Percentiles rank a stretch among this genome's conserved stretches.
Conservation (phyloP, 768 basidiomycete genomes). For the Termitomyces sp. region DNA sequence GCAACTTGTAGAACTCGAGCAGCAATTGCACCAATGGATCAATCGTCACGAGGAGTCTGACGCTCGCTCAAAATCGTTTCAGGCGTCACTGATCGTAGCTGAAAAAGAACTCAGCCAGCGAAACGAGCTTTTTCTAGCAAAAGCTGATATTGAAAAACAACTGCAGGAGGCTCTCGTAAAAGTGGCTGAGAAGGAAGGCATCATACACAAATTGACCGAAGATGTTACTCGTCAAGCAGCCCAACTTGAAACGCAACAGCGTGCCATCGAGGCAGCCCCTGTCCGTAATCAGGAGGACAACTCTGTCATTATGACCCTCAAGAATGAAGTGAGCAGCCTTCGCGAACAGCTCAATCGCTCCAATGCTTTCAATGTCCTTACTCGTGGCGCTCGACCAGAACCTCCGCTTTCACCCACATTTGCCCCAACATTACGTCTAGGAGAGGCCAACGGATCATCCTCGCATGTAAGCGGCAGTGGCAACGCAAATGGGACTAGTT, state of each 20-base stretch:
- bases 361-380: constrained; percentile 87
- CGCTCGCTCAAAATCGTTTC: constrained; percentile 63
- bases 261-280: constrained; percentile 58
- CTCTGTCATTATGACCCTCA: constrained; percentile 82
- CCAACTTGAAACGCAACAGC: constrained; percentile 75
- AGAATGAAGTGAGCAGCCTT: constrained; percentile 86
- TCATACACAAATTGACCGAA: constrained; percentile 74
- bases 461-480: constrained; percentile 24
- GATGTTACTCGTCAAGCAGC: constrained; percentile 70
- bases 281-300: constrained; percentile 73
- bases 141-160: constrained; percentile 73
- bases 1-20: constrained; percentile 75
- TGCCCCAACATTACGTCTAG: constrained; percentile 65
- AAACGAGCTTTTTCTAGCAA: constrained; percentile 69
- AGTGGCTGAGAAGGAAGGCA: constrained; percentile 76
- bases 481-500: constrained; percentile 13
- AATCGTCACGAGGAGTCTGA: constrained; percentile 87
- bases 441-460: constrained; percentile 38
- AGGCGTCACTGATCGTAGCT: constrained; percentile 60
- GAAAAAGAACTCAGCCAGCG: constrained; percentile 69
- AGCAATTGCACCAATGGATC: constrained; percentile 81
- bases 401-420: constrained; percentile 84
- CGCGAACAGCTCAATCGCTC: constrained; percentile 95
- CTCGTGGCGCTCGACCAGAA: constrained; percentile 63
- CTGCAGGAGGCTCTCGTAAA: constrained; percentile 74